phyloP scores from a whole-genome alignment of 441 rosid species.

The Croton laevigatus region DNA sequence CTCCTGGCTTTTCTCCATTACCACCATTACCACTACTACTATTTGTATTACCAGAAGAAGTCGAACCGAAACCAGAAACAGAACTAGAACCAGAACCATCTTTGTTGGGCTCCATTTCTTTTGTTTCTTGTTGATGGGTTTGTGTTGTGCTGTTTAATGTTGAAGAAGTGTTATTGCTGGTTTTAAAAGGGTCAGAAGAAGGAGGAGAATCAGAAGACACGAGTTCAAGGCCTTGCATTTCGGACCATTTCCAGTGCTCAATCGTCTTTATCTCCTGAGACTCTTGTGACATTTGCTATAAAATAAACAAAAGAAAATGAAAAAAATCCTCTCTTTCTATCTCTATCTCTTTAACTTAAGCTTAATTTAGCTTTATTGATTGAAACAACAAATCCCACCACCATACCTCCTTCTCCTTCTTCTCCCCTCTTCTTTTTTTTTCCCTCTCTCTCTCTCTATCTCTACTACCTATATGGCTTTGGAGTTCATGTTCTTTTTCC shows the following conservation, averaged over 20 bases:
- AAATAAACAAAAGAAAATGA: constrained; percentile 1
- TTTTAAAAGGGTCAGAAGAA: constrained; percentile 32
- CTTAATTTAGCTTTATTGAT: constrained; percentile 30
- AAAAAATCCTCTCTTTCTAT: too few relatives aligned
- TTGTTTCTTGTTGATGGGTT: constrained; percentile 23
- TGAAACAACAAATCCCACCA: constrained; percentile 30
- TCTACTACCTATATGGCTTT: constrained; percentile 26
- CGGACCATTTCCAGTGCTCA: constrained; percentile 96
- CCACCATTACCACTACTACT: constrained; percentile 11
- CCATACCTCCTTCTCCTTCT: constrained; percentile 1
- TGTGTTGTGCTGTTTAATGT: constrained; percentile 15
- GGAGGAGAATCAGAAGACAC: constrained; percentile 35
- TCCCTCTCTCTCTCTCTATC: constrained; percentile 25
- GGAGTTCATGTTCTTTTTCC: constrained; percentile 25
- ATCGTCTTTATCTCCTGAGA: constrained; percentile 61
- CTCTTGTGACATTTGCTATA: constrained; percentile 79
- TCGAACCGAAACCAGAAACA: too few relatives aligned
- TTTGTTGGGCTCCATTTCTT: constrained; percentile 57
- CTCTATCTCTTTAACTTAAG: constrained; percentile 23
- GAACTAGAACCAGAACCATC: constrained; percentile 14
- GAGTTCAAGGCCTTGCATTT: constrained; percentile 99
- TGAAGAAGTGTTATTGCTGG: constrained; percentile 25
- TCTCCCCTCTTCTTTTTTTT: constrained; percentile 27
- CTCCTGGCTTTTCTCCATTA: constrained; percentile 46
- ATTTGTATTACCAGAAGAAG: constrained; percentile 4